phyloP scores from a whole-genome alignment of 148 eudicot species.

The Spergularia marina region DNA sequence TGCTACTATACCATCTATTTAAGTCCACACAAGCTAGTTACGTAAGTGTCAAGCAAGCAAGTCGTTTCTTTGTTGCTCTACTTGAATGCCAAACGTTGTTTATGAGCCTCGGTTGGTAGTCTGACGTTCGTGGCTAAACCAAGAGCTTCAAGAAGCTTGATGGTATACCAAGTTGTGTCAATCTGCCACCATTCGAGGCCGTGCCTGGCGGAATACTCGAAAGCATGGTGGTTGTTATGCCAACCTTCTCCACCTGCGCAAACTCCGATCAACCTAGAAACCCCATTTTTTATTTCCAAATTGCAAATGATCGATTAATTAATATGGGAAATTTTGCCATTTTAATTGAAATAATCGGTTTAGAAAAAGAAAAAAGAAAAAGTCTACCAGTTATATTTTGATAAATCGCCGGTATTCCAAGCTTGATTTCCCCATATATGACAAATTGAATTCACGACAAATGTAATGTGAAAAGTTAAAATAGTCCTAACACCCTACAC shows the following conservation, averaged over 20 bases:
- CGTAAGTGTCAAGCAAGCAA: too few relatives aligned
- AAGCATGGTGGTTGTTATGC: conserved; percentile 95
- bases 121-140: conserved; percentile 76
- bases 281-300: background rate
- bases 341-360: too few relatives aligned
- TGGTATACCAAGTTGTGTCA: conserved; percentile 68
- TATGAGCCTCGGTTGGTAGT: conserved; percentile 41
- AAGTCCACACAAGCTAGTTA: too few relatives aligned
- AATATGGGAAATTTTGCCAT: background rate
- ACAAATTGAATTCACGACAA: conserved; percentile 73
- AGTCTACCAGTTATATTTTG: conserved; percentile 67
- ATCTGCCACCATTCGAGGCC: conserved; percentile 93
- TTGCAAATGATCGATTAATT: too few relatives aligned
- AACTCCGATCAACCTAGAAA: conserved; percentile 63
- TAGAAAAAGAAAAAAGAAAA: too few relatives aligned
- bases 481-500: conserved; percentile 64
- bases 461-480: conserved; percentile 64
- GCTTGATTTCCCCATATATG: conserved; percentile 75
- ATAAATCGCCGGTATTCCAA: conserved; percentile 75
- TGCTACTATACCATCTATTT: too few relatives aligned
- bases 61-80: too few relatives aligned
- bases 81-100: too few relatives aligned
- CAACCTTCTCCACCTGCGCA: conserved; percentile 77
- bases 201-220: conserved; percentile 71
- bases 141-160: conserved; percentile 51